These are phyloP conservation scores for Colletotrichum gloeosporioides DNA, from an alignment of 2,329 filamentous ascomycete species.

Conservation along the genomic window DNA sequence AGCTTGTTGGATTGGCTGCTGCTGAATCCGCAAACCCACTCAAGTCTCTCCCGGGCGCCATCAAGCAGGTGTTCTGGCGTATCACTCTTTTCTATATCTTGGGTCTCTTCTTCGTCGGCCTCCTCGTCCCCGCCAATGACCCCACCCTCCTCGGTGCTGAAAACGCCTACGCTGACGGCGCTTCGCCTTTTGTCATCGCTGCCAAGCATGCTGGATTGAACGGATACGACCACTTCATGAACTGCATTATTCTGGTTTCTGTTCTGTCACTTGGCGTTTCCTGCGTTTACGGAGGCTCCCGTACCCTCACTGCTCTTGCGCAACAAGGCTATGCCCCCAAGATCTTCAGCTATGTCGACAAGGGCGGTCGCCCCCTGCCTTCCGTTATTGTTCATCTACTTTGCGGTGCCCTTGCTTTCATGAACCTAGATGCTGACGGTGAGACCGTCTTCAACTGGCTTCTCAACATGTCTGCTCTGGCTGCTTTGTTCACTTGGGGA, in stretches of 20 bases:
- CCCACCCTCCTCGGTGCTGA: constrained; percentile 36
- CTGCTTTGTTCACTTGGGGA: constrained; percentile 72
- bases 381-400: constrained; percentile 52
- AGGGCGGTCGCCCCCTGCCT: constrained; percentile 58
- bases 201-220: constrained; percentile 55
- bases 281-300: constrained; percentile 63
- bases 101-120: constrained; percentile 56
- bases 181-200: constrained; percentile 64
- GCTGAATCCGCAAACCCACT: constrained; percentile 74
- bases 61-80: constrained; percentile 77
- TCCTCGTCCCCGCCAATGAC: constrained; percentile 54
- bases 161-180: constrained; percentile 24
- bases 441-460: constrained; percentile 68
- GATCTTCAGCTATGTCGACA: constrained; percentile 63
- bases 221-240: constrained; percentile 63
- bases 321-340: constrained; percentile 65
- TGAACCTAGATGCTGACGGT: constrained; percentile 50
- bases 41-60: constrained; percentile 77
- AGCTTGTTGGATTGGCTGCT: constrained; percentile 76
- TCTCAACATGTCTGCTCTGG: constrained; percentile 67
- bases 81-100: constrained; percentile 62
- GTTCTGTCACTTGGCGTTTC: constrained; percentile 66
- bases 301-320: constrained; percentile 63
- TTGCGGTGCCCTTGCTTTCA: constrained; percentile 57
- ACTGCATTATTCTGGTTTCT: constrained; percentile 62